Base-by-base conservation (phyloP, 2,329 filamentous ascomycete genomes). In the Ceratocystis huliohia region DNA sequence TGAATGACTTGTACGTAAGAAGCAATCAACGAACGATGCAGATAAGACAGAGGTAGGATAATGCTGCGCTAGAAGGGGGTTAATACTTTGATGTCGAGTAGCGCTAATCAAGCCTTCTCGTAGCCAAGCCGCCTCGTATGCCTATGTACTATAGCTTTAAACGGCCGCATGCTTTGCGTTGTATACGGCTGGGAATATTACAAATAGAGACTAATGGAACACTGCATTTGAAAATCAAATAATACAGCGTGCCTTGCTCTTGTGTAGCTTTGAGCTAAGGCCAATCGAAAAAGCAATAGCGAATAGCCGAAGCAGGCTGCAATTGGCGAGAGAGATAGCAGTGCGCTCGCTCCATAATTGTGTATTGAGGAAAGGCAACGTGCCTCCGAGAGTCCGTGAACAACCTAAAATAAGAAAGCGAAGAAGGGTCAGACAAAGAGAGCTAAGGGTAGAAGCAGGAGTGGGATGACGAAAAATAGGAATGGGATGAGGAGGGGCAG, bases 361-460 rank as follows among this genome's bases (percentile, higher is more conserved):
- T 8, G 15, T 59, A 59, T 37, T 25, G 56, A 59, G 25, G 53
- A 22, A 30, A 30, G 56, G 28, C 30, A n/a, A 33, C n/a, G 56
- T 59, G 20, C 13, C 22, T 37, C 56, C 56, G 28, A 59, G 25
- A 59, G 56, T 59, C 56, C 56, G 56, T 59, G 56, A 30, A 59
- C 28, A 37, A n/a, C 5, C 56, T 37, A 33, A 37, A 59, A 59
- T 59, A 37, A 59, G 56, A 30, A 3, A 37, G 28, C 28, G 56
- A 59, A 53, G 56, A 59, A 30, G 33, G 13, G 56, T 15, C 13
- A 25, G 50, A 56, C 25, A 30, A 15, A 30, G 20, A 25, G 46
- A 10, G 48, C 22, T 10, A 37, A 2, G 15, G 8, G 28, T n/a
- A 59, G n/a, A 7, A 37, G 28, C 6, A 37, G 56, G 56, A 59